These are phyloP conservation scores for Phytophthora pisi DNA, from an alignment of 352 stramenopile genomes.

Conservation along the genomic window DNA sequence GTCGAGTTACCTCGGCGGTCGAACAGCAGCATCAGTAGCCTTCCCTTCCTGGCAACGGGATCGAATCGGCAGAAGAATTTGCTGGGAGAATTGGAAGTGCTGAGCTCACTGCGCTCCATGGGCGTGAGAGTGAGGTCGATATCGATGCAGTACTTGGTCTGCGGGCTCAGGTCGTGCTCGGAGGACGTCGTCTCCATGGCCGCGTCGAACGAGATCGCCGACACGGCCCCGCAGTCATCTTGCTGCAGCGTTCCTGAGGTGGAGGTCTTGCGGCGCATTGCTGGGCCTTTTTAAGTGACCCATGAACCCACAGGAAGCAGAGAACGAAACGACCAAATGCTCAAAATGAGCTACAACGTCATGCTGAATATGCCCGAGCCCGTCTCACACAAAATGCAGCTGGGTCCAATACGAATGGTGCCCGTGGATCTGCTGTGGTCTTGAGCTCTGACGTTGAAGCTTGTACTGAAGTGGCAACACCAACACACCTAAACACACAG, in stretches of 20 bases:
- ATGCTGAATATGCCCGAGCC: conserved; percentile 1
- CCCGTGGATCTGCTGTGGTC: not conserved
- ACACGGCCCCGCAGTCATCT: conserved; percentile 3
- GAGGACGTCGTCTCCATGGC: conserved; percentile 20
- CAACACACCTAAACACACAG: not conserved
- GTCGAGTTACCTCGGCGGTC: conserved; percentile 48
- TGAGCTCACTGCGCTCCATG: conserved; percentile 31
- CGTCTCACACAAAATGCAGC: conserved; percentile 9
- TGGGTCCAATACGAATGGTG: conserved; percentile 22
- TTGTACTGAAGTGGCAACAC: not conserved
- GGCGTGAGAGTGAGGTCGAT: conserved; percentile 20
- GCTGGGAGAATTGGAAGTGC: conserved; percentile 29
- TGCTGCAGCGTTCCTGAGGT: conserved; percentile 4
- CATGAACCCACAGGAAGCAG: not conserved
- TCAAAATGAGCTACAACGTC: conserved; percentile 17
- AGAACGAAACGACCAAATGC: conserved; percentile 8
- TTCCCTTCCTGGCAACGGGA: conserved; percentile 36
- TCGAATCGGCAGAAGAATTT: conserved; percentile 48
- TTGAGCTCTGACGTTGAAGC: not conserved
- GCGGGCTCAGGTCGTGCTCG: conserved; percentile 28
- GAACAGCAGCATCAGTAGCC: conserved; percentile 49
- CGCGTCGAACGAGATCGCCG: conserved; percentile 8
- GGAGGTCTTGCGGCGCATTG: conserved; percentile 22
- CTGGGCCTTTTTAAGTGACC: not conserved
- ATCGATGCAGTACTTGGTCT: conserved; percentile 31